These are phyloP conservation scores for Galerina marginata DNA, from an alignment of 768 basidiomycete genomes.

Conservation along the genomic window DNA sequence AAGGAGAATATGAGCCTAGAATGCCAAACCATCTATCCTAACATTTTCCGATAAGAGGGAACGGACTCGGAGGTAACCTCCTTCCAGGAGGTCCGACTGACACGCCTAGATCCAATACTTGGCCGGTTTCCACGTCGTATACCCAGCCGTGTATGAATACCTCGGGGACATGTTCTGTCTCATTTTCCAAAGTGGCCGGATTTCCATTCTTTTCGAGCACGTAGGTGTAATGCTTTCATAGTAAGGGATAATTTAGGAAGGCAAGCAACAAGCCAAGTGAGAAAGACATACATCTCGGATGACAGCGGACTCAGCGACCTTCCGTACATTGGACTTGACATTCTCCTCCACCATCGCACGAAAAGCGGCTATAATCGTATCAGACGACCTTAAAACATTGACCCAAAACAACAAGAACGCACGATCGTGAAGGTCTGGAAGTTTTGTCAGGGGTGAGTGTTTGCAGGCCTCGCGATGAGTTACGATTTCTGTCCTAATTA, in stretches of 20 bases:
- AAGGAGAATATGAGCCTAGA: no score
- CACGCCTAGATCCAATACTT: constrained; percentile 52
- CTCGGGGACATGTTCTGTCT: constrained; percentile 9
- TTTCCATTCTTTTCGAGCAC: no score
- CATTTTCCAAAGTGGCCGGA: not conserved
- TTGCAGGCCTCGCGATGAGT: constrained; percentile 31
- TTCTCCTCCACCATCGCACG: constrained; percentile 51
- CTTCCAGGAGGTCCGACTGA: constrained; percentile 43
- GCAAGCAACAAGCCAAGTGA: no score
- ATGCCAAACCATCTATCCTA: not conserved
- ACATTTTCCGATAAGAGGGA: constrained; percentile 13
- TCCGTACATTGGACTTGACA: constrained; percentile 36
- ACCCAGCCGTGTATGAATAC: constrained; percentile 62
- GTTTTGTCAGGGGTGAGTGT: constrained; percentile 13
- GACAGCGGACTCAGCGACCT: constrained; percentile 32
- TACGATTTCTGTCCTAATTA: constrained; percentile 35
- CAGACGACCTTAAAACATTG: not conserved
- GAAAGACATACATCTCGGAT: constrained; percentile 33
- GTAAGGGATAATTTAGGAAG: no score
- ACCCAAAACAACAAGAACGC: constrained; percentile 11
- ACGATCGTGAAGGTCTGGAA: constrained; percentile 36
- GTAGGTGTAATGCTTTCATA: no score
- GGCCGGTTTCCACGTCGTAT: constrained; percentile 59
- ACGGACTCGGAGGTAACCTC: constrained; percentile 35
- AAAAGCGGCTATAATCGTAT: constrained; percentile 37